Conservation (phyloP, 2,329 filamentous ascomycete genomes). For the Aspergillus pseudotamarii region DNA sequence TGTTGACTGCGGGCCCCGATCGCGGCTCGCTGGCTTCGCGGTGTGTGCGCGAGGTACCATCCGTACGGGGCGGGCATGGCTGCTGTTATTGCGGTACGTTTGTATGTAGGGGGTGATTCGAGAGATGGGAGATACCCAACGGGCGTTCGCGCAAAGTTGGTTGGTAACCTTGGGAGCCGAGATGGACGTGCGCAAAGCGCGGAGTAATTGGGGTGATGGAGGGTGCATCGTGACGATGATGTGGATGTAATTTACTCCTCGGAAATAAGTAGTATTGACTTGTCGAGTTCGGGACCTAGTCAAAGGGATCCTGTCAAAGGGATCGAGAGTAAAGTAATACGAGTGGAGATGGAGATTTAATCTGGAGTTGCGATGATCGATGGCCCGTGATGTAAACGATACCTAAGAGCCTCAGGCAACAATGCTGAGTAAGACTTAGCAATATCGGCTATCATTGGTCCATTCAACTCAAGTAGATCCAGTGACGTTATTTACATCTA, state of each 20-base stretch:
- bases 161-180: conserved; percentile 13
- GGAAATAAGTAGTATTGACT: background rate
- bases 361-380: background rate
- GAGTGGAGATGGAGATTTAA: background rate
- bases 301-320: background rate
- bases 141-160: background rate
- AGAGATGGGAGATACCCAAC: conserved; percentile 16
- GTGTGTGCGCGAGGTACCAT: conserved; percentile 37
- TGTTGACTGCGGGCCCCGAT: conserved; percentile 62
- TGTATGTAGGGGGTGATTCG: conserved; percentile 10
- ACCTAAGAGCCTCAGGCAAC: background rate
- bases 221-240: conserved; percentile 35
- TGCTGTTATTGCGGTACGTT: conserved; percentile 30
- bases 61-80: conserved; percentile 29
- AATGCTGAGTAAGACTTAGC: background rate
- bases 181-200: conserved; percentile 43
- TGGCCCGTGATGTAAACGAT: background rate
- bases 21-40: conserved; percentile 48
- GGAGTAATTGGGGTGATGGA: conserved; percentile 46
- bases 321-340: background rate
- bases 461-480: background rate
- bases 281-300: background rate
- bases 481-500: background rate
- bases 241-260: background rate
- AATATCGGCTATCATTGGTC: background rate